Percentiles rank a stretch among this genome's conserved stretches.
phyloP scores from a whole-genome alignment of 2,329 filamentous ascomycete genomes.

The Helotiales sp. region DNA sequence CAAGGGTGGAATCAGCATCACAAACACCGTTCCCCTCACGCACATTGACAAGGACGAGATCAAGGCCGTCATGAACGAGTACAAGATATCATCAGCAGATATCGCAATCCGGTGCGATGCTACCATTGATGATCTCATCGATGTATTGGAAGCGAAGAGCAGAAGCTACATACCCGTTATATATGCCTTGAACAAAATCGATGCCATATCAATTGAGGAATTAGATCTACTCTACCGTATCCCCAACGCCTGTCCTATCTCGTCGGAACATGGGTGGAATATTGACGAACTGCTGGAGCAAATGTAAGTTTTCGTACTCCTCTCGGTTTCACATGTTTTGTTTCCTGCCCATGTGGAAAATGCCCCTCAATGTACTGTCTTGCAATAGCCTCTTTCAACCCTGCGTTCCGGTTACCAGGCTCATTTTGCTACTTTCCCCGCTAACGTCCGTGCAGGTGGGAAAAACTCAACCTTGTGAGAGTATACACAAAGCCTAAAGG shows the following conservation, averaged over 20 bases:
- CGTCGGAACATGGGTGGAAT: slow-evolving; percentile 97
- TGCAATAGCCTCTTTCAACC: slow-evolving; percentile 8
- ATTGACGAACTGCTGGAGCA: slow-evolving; percentile 93
- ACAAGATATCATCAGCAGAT: slow-evolving; percentile 93
- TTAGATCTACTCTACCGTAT: slow-evolving; percentile 95
- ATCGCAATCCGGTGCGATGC: slow-evolving; percentile 98
- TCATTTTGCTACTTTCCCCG: neutral
- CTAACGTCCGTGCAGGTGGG: slow-evolving; percentile 61
- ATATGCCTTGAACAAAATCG: slow-evolving; percentile 99
- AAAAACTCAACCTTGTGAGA: slow-evolving; percentile 85
- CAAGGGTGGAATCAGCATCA: slow-evolving; percentile 94
- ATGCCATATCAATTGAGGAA: slow-evolving; percentile 96
- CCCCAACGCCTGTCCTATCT: slow-evolving; percentile 95
- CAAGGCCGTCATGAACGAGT: slow-evolving; percentile 96
- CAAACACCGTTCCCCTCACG: slow-evolving; percentile 86
- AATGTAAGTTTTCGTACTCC: slow-evolving; percentile 58
- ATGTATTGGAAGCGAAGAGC: slow-evolving; percentile 90
- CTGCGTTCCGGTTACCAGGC: slow-evolving; percentile 3
- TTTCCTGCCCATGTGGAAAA: neutral
- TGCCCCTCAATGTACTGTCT: neutral
- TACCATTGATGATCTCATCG: slow-evolving; percentile 95
- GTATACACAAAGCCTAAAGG: slow-evolving; percentile 99
- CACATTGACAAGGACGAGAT: slow-evolving; percentile 97
- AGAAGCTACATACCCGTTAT: slow-evolving; percentile 98
- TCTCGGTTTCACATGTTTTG: neutral